Evolutionary conservation across 2,329 filamentous ascomycete genomes (phyloP).

Genomic region (Cladophialophora bantiana): DNA sequence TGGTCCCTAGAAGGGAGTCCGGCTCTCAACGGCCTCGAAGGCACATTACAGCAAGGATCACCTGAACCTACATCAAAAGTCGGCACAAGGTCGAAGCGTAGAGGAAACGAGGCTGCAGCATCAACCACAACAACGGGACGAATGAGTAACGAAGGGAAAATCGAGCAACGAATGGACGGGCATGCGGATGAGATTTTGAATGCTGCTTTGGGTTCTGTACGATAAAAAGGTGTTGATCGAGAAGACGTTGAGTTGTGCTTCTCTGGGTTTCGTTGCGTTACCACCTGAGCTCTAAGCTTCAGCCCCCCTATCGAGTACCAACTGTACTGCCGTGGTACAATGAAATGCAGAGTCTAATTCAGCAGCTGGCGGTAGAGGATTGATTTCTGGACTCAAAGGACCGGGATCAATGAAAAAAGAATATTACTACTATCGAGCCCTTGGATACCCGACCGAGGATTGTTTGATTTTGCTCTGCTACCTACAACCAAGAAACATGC

Average conservation of each 20-base stretch:
- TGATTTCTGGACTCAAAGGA: too few species aligned
- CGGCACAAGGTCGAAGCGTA: slow-evolving; percentile 23
- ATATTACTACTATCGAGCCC: too few species aligned
- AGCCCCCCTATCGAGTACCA: not conserved
- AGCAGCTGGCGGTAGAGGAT: too few species aligned
- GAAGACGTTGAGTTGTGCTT: not conserved
- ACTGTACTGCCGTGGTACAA: not conserved
- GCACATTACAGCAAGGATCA: slow-evolving; percentile 17
- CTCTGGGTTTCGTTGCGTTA: not conserved
- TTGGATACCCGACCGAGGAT: too few species aligned
- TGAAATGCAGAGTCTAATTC: too few species aligned
- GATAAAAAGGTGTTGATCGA: slow-evolving; percentile 15
- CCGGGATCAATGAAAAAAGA: too few species aligned
- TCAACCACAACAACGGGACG: slow-evolving; percentile 6
- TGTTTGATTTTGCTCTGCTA: too few species aligned
- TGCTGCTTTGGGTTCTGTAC: slow-evolving; percentile 44
- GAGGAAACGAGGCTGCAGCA: slow-evolving; percentile 23
- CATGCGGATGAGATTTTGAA: slow-evolving; percentile 53
- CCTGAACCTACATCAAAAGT: slow-evolving; percentile 8
- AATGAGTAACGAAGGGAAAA: slow-evolving; percentile 29
- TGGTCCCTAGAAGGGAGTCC: slow-evolving; percentile 52
- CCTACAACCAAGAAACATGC: too few species aligned
- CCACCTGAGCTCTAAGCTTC: not conserved
- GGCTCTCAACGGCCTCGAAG: slow-evolving; percentile 28
- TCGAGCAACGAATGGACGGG: slow-evolving; percentile 46